Percentiles rank a stretch among this genome's conserved stretches.
phyloP scores from a whole-genome alignment of 2,329 filamentous ascomycete species.

The Monilinia vaccinii-corymbosi region DNA sequence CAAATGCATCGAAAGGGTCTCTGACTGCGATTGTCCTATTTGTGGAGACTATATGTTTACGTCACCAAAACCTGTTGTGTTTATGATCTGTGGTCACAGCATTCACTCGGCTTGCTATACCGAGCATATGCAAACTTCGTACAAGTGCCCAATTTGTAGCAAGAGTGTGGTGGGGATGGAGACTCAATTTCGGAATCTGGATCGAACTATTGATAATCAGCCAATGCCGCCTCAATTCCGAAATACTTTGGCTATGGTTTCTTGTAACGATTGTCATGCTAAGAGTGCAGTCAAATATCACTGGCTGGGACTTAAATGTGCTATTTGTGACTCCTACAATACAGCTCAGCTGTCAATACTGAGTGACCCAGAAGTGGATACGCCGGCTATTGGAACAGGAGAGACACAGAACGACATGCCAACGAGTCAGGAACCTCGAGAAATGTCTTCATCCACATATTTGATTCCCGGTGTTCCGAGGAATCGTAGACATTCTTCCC shows the following conservation, averaged over 20 bases:
- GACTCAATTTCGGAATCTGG: slow-evolving; percentile 81
- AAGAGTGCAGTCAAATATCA: slow-evolving; percentile 84
- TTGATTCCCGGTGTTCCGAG: slow-evolving; percentile 13
- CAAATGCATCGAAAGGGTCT: slow-evolving; percentile 88
- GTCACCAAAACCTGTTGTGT: slow-evolving; percentile 78
- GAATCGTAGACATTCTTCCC: slow-evolving; percentile 27
- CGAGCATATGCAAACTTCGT: slow-evolving; percentile 79
- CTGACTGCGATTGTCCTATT: slow-evolving; percentile 92
- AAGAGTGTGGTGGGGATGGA: slow-evolving; percentile 98
- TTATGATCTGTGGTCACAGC: slow-evolving; percentile 92
- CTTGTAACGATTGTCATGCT: slow-evolving; percentile 91
- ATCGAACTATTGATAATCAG: slow-evolving; percentile 76
- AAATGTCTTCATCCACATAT: slow-evolving; percentile 11
- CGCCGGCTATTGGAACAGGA: slow-evolving; percentile 15
- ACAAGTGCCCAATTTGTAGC: slow-evolving; percentile 94
- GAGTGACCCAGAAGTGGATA: slow-evolving; percentile 31
- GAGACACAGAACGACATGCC: slow-evolving; percentile 18
- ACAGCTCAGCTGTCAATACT: slow-evolving; percentile 56
- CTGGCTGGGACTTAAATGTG: slow-evolving; percentile 90
- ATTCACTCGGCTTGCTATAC: slow-evolving; percentile 88
- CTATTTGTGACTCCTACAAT: slow-evolving; percentile 61
- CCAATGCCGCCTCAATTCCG: slow-evolving; percentile 84
- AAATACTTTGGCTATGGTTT: slow-evolving; percentile 70
- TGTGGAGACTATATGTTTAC: slow-evolving; percentile 96
- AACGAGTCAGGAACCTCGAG: slow-evolving; percentile 14